Base-by-base conservation (phyloP, 352 stramenopile genomes). In the Globisporangium camurandrum region DNA sequence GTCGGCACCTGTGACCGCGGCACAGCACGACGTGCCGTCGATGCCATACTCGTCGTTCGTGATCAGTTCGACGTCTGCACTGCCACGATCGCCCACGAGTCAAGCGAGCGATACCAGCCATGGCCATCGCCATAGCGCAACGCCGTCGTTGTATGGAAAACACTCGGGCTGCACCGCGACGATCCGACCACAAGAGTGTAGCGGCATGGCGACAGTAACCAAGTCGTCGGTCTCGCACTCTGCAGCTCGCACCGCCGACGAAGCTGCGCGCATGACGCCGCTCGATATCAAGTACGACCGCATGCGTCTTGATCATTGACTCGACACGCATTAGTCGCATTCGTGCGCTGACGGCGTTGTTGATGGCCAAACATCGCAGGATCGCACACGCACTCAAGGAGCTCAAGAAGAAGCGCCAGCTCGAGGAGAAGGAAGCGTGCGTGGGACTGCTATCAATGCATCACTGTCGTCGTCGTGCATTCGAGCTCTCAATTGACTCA, bases 351-450 rank as follows among this genome's bases (percentile, higher is more conserved):
- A n/a, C n/a, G n/a, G n/a, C 40, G 40, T 22, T 46, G 14, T 30
- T n/a, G n/a, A 23, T 22, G 5, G n/a, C 23, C 11, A 16, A 1
- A 11, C 16, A 37, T 26, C 7, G 16, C 19, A 91, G 77, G 46
- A 87, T 92, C 61, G 84, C 79, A 7, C 86, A 86, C 24, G 76
- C 81, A 17, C 66, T 92, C n/a, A 79, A 73, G 51, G 63, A 88
- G 37, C 69, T 87, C 57, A 78, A 84, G 70, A 64, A 65, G 47
- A 77, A 87, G 44, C 75, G 64, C 1, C 44, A 62, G 22, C 54
- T 61, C 3, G 69, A 83, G 19, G 61, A 77, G 24, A 75, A 69
- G 30, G 69, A 86, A 38, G 53, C 56, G 77, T 88, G 56, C 26
- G 69, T 58, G 11, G 43, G 11, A 4, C n/a, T 10, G 16, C 8